Evolutionary conservation across 2,329 filamentous ascomycete species (phyloP), one percentile per base, ranked within the genome.

Genomic region (Aphanoascus verrucosus): DNA sequence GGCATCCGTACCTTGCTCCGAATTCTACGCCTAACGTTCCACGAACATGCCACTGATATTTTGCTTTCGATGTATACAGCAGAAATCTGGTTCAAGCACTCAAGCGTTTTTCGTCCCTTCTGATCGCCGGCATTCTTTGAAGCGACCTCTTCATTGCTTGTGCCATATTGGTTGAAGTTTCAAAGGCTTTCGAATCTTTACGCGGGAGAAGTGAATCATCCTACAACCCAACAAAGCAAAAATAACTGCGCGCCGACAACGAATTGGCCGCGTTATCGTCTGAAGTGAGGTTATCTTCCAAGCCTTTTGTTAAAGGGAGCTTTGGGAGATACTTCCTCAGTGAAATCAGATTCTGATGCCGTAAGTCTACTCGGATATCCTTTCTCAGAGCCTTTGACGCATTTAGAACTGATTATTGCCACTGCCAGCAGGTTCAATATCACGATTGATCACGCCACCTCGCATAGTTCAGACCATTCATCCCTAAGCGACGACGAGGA

Each of bases 401-500:
- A 40, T 28, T 17, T 9, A 9, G 6, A 11, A 23, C 48, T 20
- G 7, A 35, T 20, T 15, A 31, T 34, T 43, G 23, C 15, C 14
- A 41, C 19, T 17, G 2, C 15, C 5, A 42, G 14, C 38, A 52
- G 49, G 49, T 38, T 52, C 19, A 52, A 52, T 32, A 52, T 52
- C 20, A 52, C 40, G 31, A 45, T 52, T 46, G 49, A 52, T 17
- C 49, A 45, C 41, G 49, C 49, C 32, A 38, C 41, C 17, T 46
- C 49, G 12, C 49, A 52, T 40, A 52, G 49, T 41, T 53, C 51
- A 28, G 51, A 38, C 9, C 51, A 53, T 31, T 48, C 51, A 9
- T 42, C 44, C 12, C 37, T 53, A 11, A 67, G 66, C 45, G 71
- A 74, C 61, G 72, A 72, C 57, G 73, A 74, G 60, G 71, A 68